These are phyloP conservation scores for Penicillium hordei DNA, from an alignment of 2,329 filamentous ascomycete species.

Conservation along the genomic window DNA sequence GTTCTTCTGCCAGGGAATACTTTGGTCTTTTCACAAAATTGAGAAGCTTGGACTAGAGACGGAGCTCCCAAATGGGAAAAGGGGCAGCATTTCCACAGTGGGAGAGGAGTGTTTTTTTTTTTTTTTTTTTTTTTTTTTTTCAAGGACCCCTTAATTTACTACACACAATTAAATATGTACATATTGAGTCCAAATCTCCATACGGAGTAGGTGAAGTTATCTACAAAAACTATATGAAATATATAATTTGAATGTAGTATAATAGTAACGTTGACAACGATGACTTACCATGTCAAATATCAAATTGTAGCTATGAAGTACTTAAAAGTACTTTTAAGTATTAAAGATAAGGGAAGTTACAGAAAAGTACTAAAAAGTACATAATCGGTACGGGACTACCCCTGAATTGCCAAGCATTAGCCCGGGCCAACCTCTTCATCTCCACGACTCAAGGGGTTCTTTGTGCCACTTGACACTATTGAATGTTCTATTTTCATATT, in stretches of 20 bases:
- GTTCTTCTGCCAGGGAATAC: conserved; percentile 1
- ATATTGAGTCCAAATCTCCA: not conserved
- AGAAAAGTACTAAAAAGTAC: conserved; percentile 2
- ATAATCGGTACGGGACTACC: not conserved
- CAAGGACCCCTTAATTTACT: conserved; percentile 7
- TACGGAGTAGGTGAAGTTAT: not conserved
- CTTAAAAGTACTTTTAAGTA: not conserved
- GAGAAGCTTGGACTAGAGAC: conserved; percentile 5
- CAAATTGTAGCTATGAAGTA: not conserved
- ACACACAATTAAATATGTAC: not conserved
- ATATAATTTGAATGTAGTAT: not conserved
- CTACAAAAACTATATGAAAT: not conserved
- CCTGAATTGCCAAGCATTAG: conserved; percentile 15
- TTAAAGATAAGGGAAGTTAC: not conserved
- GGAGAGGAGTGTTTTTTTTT: not conserved
- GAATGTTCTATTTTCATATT: conserved; percentile 15
- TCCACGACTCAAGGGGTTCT: conserved; percentile 22
- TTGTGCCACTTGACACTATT: conserved; percentile 14
- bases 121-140: not conserved
- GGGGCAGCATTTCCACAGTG: conserved; percentile 6
- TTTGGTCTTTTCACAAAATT: not conserved
- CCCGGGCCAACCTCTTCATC: conserved; percentile 12
- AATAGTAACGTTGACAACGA: not conserved
- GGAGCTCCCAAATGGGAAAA: conserved; percentile 4
- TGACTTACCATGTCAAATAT: not conserved